Evolutionary conservation across 1,284 basidiomycete genomes (phyloP).

Genomic region (Ceratobasidium sp.): DNA sequence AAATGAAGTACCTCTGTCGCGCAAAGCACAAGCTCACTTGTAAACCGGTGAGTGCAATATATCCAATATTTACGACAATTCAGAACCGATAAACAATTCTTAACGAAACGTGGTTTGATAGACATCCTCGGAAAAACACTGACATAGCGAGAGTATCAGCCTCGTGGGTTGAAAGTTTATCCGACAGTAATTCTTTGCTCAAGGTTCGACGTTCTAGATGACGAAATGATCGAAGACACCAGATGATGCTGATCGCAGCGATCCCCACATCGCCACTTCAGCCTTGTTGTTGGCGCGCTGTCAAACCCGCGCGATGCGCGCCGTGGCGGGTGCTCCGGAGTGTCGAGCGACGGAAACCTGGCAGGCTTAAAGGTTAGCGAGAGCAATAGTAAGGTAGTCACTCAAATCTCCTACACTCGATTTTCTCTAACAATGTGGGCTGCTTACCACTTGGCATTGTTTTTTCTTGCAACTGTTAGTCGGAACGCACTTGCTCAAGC

Average conservation of each 20-base stretch:
- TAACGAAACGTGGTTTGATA: no score
- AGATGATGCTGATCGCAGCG: not conserved
- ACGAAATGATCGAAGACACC: not conserved
- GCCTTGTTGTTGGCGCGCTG: not conserved
- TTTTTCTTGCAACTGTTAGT: not conserved
- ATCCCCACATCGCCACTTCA: not conserved
- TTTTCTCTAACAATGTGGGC: not conserved
- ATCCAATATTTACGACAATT: no score
- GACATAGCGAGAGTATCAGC: not conserved
- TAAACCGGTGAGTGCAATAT: no score
- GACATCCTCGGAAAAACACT: no score
- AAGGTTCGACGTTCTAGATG: not conserved
- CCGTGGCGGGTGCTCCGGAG: not conserved
- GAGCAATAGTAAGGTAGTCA: not conserved
- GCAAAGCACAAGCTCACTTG: no score
- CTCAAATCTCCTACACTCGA: no score
- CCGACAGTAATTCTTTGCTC: not conserved
- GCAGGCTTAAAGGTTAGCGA: not conserved
- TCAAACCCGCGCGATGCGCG: not conserved
- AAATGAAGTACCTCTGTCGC: no score
- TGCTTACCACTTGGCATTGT: not conserved
- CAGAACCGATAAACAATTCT: no score
- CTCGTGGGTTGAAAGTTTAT: not conserved
- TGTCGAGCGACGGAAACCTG: not conserved
- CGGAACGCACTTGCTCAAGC: not conserved